These are phyloP conservation scores for Musa schizocarpa DNA, from an alignment of 176 grass and related monocot genomes.

Conservation along the genomic window DNA sequence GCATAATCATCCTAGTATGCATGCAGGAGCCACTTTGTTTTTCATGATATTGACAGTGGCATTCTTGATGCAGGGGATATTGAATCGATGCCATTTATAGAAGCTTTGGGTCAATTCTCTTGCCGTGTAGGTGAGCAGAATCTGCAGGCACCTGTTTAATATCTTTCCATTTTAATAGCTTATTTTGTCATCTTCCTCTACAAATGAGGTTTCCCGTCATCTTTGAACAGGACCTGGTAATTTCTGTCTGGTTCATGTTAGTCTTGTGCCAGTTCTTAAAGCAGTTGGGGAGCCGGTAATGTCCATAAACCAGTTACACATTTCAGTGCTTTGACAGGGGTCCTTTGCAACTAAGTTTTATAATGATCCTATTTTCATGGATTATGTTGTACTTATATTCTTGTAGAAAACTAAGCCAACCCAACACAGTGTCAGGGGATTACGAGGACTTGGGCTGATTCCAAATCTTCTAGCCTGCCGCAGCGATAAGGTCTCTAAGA, in stretches of 20 bases:
- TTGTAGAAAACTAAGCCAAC: conserved; percentile 95
- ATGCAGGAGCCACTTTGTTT: background rate
- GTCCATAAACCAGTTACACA: background rate
- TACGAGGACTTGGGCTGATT: conserved; percentile 83
- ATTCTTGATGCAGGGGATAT: conserved; percentile 35
- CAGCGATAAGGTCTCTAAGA: conserved; percentile 51
- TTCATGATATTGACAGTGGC: background rate
- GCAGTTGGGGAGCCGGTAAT: conserved; percentile 39
- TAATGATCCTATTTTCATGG: background rate
- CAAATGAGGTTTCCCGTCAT: background rate
- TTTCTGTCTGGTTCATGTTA: conserved; percentile 40
- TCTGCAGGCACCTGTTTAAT: background rate
- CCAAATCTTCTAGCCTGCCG: conserved; percentile 85
- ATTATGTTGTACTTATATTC: conserved; percentile 13
- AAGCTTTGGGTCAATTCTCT: conserved; percentile 43
- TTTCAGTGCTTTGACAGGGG: background rate
- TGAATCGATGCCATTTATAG: conserved; percentile 41
- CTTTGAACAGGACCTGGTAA: conserved; percentile 24
- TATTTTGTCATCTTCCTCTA: background rate
- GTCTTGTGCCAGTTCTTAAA: conserved; percentile 36
- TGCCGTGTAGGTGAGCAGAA: conserved; percentile 33
- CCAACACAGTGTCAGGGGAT: conserved; percentile 77
- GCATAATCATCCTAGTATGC: background rate
- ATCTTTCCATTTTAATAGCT: background rate
- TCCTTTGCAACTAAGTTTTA: background rate